Conservation (phyloP, 1,284 basidiomycete species). For the Coniferiporia weirii region DNA sequence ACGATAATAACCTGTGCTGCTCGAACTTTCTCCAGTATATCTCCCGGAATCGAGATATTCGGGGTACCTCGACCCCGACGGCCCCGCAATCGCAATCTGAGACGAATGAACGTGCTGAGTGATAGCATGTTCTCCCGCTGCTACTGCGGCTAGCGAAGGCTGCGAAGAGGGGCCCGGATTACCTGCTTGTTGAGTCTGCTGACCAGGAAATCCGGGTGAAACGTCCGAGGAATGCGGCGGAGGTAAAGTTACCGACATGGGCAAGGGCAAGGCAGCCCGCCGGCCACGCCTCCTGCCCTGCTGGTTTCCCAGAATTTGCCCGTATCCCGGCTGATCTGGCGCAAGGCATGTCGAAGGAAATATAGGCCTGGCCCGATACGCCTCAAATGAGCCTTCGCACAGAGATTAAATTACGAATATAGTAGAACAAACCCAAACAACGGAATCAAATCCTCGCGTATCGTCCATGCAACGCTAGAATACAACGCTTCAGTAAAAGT, state of each 20-base stretch:
- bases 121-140: constrained; percentile 3
- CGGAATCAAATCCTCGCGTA: constrained; percentile 76
- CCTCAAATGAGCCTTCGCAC: constrained; percentile 20
- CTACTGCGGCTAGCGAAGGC: constrained; percentile 3
- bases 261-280: constrained; percentile 31
- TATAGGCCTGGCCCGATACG: constrained; percentile 42
- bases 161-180: constrained; percentile 7
- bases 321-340: constrained; percentile 77
- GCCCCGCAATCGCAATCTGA: constrained; percentile 8
- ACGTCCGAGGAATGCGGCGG: constrained; percentile 17
- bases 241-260: constrained; percentile 16
- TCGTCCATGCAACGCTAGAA: constrained; percentile 79
- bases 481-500: constrained; percentile 21
- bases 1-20: constrained; percentile 1
- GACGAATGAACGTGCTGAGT: constrained; percentile 5
- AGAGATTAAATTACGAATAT: constrained; percentile 1
- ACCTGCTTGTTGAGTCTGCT: constrained; percentile 10
- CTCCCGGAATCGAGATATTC: not conserved
- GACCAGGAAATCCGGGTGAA: constrained; percentile 8
- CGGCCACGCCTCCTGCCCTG: constrained; percentile 59
- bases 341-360: constrained; percentile 75
- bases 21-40: not conserved
- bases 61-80: constrained; percentile 7
- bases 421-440: constrained; percentile 63
- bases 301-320: constrained; percentile 64